Evolutionary conservation across 352 stramenopile genomes (phyloP).

Genomic region (Phytophthora quininea): DNA sequence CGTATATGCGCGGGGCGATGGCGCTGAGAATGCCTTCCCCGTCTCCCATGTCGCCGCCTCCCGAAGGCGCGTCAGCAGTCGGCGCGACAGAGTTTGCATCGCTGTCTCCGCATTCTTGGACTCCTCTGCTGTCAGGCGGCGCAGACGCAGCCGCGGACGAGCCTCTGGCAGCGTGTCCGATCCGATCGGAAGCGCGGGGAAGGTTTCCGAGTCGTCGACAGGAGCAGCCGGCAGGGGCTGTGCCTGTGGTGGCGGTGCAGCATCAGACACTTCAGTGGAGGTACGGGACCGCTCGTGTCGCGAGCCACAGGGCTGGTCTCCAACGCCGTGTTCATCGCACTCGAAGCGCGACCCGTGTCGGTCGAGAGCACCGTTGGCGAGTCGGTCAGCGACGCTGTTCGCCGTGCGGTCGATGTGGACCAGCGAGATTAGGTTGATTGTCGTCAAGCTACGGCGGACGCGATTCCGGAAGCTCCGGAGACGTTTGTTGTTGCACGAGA

Average conservation of each 20-base stretch:
- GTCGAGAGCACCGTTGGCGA: background rate
- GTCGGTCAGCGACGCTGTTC: background rate
- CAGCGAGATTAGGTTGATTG: background rate
- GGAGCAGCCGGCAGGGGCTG: background rate
- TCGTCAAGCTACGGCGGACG: background rate
- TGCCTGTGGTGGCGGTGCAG: background rate
- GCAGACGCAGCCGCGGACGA: background rate
- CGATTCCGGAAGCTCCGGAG: background rate
- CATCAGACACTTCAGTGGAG: background rate
- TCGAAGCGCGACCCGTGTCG: background rate
- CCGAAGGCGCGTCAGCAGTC: background rate
- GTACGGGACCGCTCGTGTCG: background rate
- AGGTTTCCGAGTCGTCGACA: background rate
- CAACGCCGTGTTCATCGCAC: background rate
- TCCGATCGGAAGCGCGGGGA: background rate
- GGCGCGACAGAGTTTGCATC: background rate
- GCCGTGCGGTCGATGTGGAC: slow-evolving; percentile 4
- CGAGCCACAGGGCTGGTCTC: background rate
- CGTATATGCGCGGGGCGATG: background rate
- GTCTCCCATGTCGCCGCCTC: background rate
- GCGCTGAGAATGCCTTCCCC: background rate
- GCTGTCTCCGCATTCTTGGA: background rate
- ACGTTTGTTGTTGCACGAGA: background rate
- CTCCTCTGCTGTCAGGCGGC: background rate
- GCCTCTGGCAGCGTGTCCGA: background rate